Evolutionary conservation across 2,329 filamentous ascomycete genomes (phyloP).

Genomic region (Pestalotiopsis sp.): DNA sequence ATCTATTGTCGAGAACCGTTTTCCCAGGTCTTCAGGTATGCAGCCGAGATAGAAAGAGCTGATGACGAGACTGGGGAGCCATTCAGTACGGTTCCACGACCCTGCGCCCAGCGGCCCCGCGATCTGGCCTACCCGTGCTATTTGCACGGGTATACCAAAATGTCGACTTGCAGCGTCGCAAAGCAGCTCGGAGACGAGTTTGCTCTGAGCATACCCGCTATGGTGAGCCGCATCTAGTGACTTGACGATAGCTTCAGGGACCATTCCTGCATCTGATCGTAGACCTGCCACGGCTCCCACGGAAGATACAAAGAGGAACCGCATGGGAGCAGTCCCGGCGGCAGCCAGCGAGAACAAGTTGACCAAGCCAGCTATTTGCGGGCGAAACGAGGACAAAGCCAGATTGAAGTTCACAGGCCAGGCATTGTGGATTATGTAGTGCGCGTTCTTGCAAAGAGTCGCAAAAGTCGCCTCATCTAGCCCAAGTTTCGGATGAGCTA

Average conservation of each 20-base stretch:
- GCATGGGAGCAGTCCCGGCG: slow-evolving; percentile 4
- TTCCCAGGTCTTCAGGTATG: slow-evolving; percentile 38
- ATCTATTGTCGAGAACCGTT: slow-evolving; percentile 33
- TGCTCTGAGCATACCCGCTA: slow-evolving; percentile 27
- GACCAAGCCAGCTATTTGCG: slow-evolving; percentile 22
- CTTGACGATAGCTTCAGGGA: slow-evolving; percentile 19
- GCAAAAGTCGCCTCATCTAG: slow-evolving; percentile 18
- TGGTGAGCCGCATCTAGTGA: slow-evolving; percentile 9
- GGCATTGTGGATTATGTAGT: slow-evolving; percentile 23
- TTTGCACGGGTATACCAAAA: slow-evolving; percentile 15
- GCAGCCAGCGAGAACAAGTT: slow-evolving; percentile 21
- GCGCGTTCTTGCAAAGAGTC: slow-evolving; percentile 12
- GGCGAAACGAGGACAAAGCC: slow-evolving; percentile 17
- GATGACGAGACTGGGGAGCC: slow-evolving; percentile 41
- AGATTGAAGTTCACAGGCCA: slow-evolving; percentile 29
- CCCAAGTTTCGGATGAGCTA: slow-evolving; percentile 19
- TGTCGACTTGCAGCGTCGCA: slow-evolving; percentile 23
- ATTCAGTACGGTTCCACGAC: slow-evolving; percentile 43
- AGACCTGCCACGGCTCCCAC: slow-evolving; percentile 18
- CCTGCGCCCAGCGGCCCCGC: slow-evolving; percentile 25
- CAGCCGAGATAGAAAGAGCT: slow-evolving; percentile 37
- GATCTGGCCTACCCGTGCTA: slow-evolving; percentile 29
- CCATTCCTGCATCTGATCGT: slow-evolving; percentile 2
- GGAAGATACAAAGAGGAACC: slow-evolving; percentile 24
- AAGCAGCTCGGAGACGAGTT: slow-evolving; percentile 28